Evolutionary conservation across 2,329 filamentous ascomycete genomes (phyloP).

Genomic region (Pestalotiopsis sp.): DNA sequence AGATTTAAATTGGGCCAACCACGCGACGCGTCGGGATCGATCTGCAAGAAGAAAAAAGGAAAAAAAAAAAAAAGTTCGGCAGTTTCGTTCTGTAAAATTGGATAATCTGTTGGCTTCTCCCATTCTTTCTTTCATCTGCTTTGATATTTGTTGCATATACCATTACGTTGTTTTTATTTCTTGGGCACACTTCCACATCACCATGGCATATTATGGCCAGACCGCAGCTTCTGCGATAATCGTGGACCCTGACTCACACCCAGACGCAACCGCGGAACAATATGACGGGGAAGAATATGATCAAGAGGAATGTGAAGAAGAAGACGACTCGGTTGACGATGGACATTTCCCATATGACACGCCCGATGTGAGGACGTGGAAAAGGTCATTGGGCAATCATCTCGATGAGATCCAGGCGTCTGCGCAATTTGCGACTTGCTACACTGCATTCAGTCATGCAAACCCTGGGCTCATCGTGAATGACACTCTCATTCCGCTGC

Average conservation of each 20-base stretch:
- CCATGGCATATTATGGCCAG: no score
- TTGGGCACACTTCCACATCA: no score
- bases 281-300: not conserved
- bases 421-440: not conserved
- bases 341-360: not conserved
- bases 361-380: not conserved
- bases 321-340: not conserved
- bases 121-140: no score
- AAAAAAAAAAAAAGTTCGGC: not conserved
- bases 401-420: not conserved
- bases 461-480: conserved; percentile 27
- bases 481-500: conserved; percentile 26
- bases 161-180: no score
- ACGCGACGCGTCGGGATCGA: not conserved
- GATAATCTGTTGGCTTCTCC: not conserved
- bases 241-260: not conserved
- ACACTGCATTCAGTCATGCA: no score
- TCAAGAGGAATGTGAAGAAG: not conserved
- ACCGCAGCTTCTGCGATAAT: no score
- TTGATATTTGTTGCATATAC: no score
- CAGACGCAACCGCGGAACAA: not conserved
- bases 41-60: not conserved
- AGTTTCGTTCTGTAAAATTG: not conserved
- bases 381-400: not conserved
- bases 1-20: not conserved